Evolutionary conservation across 2,329 filamentous ascomycete species (phyloP).

Genomic region (Fusarium chaquense): DNA sequence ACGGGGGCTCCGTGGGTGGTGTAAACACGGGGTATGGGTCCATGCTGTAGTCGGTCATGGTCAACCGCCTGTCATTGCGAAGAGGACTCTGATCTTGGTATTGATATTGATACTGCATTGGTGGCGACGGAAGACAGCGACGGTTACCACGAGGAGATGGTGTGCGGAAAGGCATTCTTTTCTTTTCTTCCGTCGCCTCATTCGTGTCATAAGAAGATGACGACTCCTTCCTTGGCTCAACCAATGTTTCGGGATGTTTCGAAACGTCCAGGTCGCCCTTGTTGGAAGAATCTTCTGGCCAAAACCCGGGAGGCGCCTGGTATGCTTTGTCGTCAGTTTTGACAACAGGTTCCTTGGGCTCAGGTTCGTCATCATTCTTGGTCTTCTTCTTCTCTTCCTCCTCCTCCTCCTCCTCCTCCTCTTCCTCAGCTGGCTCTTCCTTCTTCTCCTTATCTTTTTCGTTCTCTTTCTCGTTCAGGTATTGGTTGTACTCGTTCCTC

Average conservation of each 20-base stretch:
- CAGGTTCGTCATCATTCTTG: slow-evolving; percentile 19
- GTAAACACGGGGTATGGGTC: slow-evolving; percentile 32
- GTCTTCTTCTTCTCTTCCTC: slow-evolving; percentile 9
- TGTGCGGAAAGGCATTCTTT: background rate
- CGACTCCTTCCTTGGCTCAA: slow-evolving; percentile 14
- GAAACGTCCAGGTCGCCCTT: slow-evolving; percentile 34
- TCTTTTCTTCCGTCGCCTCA: slow-evolving; percentile 25
- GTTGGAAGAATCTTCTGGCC: slow-evolving; percentile 43
- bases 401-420: slow-evolving; percentile 12
- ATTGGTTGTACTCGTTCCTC: slow-evolving; percentile 39
- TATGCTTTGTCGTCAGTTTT: slow-evolving; percentile 21
- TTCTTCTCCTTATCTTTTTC: slow-evolving; percentile 21
- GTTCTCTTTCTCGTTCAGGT: slow-evolving; percentile 34
- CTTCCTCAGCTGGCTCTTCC: background rate
- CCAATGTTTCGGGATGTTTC: slow-evolving; percentile 4
- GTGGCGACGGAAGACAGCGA: background rate
- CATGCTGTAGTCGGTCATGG: slow-evolving; percentile 25
- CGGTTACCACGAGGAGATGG: background rate
- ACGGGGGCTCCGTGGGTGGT: slow-evolving; percentile 27
- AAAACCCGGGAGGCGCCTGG: slow-evolving; percentile 32
- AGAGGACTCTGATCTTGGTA: slow-evolving; percentile 1
- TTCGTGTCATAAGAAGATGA: slow-evolving; percentile 11
- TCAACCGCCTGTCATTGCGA: slow-evolving; percentile 8
- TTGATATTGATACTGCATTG: background rate
- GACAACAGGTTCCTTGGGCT: slow-evolving; percentile 15